Base-by-base conservation (phyloP, 2,329 filamentous ascomycete species). In the Ophidiomyces ophidiicola region DNA sequence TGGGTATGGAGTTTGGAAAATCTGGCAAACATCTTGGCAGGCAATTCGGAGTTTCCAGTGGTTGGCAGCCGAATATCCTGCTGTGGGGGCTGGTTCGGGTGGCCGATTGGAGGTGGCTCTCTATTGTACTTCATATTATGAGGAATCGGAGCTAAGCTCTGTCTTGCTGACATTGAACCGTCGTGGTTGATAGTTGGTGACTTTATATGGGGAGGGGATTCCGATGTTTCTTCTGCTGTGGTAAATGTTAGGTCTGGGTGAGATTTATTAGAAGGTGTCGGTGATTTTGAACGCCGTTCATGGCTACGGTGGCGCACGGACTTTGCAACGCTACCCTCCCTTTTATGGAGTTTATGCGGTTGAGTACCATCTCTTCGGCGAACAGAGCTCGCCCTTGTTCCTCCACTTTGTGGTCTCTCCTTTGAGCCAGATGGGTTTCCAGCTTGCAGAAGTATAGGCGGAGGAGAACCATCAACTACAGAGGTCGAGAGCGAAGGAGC, bases 381-480 rank as follows among this genome's bases (percentile, higher is more conserved):
- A 19, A 42, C 49, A 2, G 60, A 59, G 21, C 58, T 54, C 12
- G 54, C 53, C 28, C 53, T 45, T 5, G 29, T 37, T 8, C 28
- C 26, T 8, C 51, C 11, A 11, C 30, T 34, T 10, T 37, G 29
- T 21, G 51, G 48, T 30, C 48, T 51, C 21, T 56, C 63, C 52
- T 45, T 46, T 3, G 50, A 43, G 11, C 28, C 34, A 4, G 48
- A 43, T 5, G 47, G 50, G 39, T 71, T 61, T 41, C 84, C 81
- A 42, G 75, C 73, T 0, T 78, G 90, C 18, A 92, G 71, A 41
- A 90, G 82, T 44, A 92, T 87, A 1, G 76, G 70, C 1, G 85
- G 84, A 21, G 78, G 70, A 39, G 62, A 54, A 3, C 52, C 44
- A 18, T 48, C 49, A 25, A 36, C 11, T 19, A 35, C 30, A 6